phyloP scores from a whole-genome alignment of 2,329 filamentous ascomycete species.

The Colletotrichum tropicicola region DNA sequence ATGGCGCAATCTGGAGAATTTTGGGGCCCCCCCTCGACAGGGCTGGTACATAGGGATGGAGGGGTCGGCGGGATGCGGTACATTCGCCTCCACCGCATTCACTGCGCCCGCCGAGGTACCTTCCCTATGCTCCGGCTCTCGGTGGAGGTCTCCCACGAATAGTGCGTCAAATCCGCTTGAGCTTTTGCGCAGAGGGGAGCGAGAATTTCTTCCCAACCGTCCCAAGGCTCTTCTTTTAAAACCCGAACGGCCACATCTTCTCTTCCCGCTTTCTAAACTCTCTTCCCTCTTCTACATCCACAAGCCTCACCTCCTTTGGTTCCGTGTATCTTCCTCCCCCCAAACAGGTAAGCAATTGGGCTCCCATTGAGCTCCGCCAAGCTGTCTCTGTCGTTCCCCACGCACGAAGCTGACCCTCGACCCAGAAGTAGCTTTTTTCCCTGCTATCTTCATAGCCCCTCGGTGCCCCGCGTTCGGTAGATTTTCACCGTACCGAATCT shows the following conservation, averaged over 20 bases:
- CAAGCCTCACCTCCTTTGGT: background rate
- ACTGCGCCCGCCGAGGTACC: background rate
- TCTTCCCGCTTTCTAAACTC: constrained; percentile 11
- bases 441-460: constrained; percentile 38
- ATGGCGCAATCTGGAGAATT: constrained; percentile 32
- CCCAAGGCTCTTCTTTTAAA: constrained; percentile 31
- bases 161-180: constrained; percentile 28
- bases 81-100: background rate
- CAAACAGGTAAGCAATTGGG: constrained; percentile 12
- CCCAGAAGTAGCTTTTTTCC: constrained; percentile 16
- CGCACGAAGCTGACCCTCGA: constrained; percentile 8
- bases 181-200: constrained; percentile 14
- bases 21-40: constrained; percentile 24
- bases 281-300: constrained; percentile 17
- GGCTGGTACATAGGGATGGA: constrained; percentile 25
- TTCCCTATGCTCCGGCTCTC: constrained; percentile 15
- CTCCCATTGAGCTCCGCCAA: constrained; percentile 2
- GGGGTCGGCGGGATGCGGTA: constrained; percentile 18
- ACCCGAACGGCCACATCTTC: constrained; percentile 24
- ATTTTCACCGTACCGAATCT: constrained; percentile 29
- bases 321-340: background rate
- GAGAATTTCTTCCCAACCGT: constrained; percentile 25
- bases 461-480: constrained; percentile 33
- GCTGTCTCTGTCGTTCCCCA: background rate
- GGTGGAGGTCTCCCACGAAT: constrained; percentile 23